These are phyloP conservation scores for Aureobasidium musti DNA, from an alignment of 2,329 filamentous ascomycete species.

Conservation along the genomic window DNA sequence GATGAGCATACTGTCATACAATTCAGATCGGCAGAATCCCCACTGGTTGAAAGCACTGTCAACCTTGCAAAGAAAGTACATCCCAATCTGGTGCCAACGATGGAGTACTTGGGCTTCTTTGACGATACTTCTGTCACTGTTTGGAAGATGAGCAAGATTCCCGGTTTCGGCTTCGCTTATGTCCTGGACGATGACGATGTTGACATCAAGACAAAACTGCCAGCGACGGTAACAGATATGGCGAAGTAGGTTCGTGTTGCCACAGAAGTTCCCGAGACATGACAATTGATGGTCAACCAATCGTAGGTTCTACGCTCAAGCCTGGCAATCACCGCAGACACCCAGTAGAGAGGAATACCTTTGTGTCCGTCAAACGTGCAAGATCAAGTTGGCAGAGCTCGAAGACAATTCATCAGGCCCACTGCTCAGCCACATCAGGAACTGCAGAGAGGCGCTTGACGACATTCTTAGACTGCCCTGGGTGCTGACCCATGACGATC, in stretches of 20 bases:
- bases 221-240: not conserved
- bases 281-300: not conserved
- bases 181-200: not conserved
- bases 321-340: not conserved
- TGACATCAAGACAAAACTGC: not conserved
- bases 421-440: not conserved
- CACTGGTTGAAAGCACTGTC: not conserved
- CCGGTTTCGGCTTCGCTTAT: not conserved
- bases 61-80: not conserved
- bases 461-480: not conserved
- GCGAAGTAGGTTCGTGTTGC: not conserved
- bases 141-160: not conserved
- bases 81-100: not conserved
- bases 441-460: not conserved
- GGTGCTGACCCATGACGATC: slow-evolving; percentile 5
- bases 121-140: not conserved
- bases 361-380: not conserved
- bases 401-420: not conserved
- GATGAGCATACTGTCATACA: not conserved
- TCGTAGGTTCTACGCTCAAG: not conserved
- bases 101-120: not conserved
- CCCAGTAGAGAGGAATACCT: not conserved
- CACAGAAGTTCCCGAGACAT: not conserved
- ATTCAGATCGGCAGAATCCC: not conserved
- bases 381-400: not conserved